Evolutionary conservation across 2,329 filamentous ascomycete species (phyloP).

Genomic region (Fusarium poae): DNA sequence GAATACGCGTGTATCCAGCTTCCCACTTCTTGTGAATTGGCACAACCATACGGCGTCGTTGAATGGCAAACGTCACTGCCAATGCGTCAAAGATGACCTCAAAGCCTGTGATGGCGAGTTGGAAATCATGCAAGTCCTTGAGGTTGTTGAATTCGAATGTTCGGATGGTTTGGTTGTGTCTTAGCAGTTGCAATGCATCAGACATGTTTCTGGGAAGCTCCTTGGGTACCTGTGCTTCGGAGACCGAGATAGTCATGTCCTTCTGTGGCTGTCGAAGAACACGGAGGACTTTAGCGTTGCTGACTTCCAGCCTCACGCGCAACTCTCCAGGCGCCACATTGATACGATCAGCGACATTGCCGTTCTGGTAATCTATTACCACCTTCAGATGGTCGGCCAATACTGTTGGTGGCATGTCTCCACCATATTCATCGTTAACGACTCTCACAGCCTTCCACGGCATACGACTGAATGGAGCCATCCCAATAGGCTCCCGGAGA

Average conservation of each 20-base stretch:
- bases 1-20: slow-evolving; percentile 81
- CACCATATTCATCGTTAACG: slow-evolving; percentile 77
- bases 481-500: slow-evolving; percentile 62
- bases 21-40: slow-evolving; percentile 97
- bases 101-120: slow-evolving; percentile 84
- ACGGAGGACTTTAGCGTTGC: slow-evolving; percentile 71
- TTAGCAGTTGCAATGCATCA: slow-evolving; percentile 72
- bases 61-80: slow-evolving; percentile 82
- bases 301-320: slow-evolving; percentile 73
- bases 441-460: slow-evolving; percentile 77
- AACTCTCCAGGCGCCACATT: slow-evolving; percentile 84
- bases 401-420: slow-evolving; percentile 73
- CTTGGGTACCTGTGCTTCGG: slow-evolving; percentile 72
- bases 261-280: slow-evolving; percentile 79
- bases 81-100: slow-evolving; percentile 79
- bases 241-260: slow-evolving; percentile 82
- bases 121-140: slow-evolving; percentile 80
- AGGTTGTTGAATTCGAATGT: slow-evolving; percentile 76
- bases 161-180: slow-evolving; percentile 73
- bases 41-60: slow-evolving; percentile 87
- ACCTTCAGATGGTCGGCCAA: slow-evolving; percentile 82
- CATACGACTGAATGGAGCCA: slow-evolving; percentile 64
- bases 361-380: slow-evolving; percentile 79
- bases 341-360: slow-evolving; percentile 84
- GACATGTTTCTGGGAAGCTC: slow-evolving; percentile 73